These are phyloP conservation scores for Eutrema japonicum DNA, from an alignment of 345 rosid species.

Conservation along the genomic window DNA sequence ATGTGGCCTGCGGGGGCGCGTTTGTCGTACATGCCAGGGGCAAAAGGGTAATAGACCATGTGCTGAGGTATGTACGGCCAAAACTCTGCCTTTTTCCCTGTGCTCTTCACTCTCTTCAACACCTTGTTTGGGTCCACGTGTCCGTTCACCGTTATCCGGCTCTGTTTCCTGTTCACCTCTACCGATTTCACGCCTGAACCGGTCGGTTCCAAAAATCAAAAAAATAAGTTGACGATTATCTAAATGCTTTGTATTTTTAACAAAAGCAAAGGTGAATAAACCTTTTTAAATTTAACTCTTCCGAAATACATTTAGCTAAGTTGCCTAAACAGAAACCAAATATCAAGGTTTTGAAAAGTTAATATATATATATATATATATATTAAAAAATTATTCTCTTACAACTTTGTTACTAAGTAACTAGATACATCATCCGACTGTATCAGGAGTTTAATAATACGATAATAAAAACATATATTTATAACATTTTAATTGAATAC, in stretches of 20 bases:
- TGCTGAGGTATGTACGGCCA: slow-evolving; percentile 64
- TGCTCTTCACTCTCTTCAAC: slow-evolving; percentile 51
- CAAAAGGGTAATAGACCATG: slow-evolving; percentile 59
- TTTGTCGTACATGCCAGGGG: slow-evolving; percentile 57
- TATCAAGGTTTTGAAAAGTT: neutral
- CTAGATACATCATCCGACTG: neutral
- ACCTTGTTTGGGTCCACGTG: slow-evolving; percentile 62
- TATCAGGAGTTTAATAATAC: neutral
- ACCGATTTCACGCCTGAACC: slow-evolving; percentile 54
- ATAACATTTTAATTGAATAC: neutral
- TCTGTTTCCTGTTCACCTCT: slow-evolving; percentile 55
- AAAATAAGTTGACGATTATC: neutral
- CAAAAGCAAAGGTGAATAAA: slow-evolving; percentile 13
- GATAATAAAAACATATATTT: neutral
- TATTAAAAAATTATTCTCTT: too few species aligned
- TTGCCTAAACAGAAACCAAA: neutral
- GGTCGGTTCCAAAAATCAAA: neutral
- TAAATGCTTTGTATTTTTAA: neutral
- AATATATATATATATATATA: neutral
- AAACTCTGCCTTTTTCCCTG: slow-evolving; percentile 60
- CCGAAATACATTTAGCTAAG: neutral
- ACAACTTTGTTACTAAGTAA: too few species aligned
- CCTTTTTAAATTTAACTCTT: neutral
- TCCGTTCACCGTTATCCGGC: slow-evolving; percentile 54
- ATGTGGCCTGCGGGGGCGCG: slow-evolving; percentile 60